Evolutionary conservation across 129 eudicot genomes (phyloP).

Genomic region (Artemisia tridentata): DNA sequence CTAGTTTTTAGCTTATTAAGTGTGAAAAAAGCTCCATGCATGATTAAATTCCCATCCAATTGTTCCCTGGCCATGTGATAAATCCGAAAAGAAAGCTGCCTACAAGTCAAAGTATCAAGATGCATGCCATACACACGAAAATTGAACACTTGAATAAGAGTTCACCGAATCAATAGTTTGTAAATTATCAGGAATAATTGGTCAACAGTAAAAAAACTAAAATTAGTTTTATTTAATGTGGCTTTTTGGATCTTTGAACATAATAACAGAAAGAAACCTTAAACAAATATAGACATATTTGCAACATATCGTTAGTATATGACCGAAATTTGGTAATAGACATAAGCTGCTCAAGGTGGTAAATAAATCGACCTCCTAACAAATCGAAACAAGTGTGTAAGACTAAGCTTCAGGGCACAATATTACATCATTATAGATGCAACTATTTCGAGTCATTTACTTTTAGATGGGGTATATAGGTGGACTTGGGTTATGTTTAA

Average conservation of each 20-base stretch:
- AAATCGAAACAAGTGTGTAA: too few relatives aligned
- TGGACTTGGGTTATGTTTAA: too few relatives aligned
- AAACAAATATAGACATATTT: neutral
- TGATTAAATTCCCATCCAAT: neutral
- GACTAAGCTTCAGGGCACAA: too few relatives aligned
- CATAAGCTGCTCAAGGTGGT: neutral
- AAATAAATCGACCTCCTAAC: too few relatives aligned
- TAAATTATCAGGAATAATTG: neutral
- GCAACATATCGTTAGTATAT: neutral
- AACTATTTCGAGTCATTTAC: too few relatives aligned
- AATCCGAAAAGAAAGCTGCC: neutral
- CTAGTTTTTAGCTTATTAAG: neutral
- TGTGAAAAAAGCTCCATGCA: neutral
- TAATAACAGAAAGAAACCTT: neutral
- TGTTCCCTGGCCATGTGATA: constrained; percentile 3
- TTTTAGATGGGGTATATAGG: too few relatives aligned
- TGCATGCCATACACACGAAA: neutral
- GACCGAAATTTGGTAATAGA: neutral
- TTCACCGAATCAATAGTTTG: neutral
- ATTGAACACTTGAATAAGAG: neutral
- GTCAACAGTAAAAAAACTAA: too few relatives aligned
- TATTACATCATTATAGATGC: too few relatives aligned
- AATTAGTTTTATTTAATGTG: neutral
- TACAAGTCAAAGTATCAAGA: constrained; percentile 8
- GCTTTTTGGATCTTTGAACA: neutral